Percentiles rank a stretch among this genome's conserved stretches.
Conservation (phyloP, 2,329 filamentous ascomycete species). For the Boeremia exigua region DNA sequence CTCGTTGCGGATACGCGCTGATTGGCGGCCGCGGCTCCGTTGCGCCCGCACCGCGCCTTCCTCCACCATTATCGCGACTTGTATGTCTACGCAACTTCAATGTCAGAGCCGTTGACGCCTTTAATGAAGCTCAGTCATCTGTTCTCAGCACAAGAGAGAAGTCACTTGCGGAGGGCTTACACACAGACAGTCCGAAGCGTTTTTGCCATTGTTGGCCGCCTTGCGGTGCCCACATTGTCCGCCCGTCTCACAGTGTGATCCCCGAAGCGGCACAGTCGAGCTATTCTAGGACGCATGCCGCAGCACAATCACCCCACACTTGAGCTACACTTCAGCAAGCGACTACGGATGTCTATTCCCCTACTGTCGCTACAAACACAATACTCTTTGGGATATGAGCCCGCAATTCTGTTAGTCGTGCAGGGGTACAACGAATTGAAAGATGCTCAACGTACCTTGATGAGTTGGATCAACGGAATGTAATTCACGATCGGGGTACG, state of each 20-base stretch:
- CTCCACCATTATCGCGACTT: not conserved
- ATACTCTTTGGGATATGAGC: not conserved
- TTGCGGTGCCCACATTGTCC: slow-evolving; percentile 4
- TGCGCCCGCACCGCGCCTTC: not conserved
- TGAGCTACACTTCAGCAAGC: not conserved
- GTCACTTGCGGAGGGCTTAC: not conserved
- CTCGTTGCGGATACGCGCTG: not conserved
- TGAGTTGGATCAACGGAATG: not conserved
- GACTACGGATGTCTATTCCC: not conserved
- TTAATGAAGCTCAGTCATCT: not conserved
- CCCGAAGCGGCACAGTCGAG: slow-evolving; percentile 4
- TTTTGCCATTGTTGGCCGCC: not conserved
- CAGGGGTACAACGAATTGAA: not conserved
- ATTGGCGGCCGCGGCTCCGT: not conserved
- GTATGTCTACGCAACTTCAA: not conserved
- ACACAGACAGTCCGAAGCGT: too few species aligned
- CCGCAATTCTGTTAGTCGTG: not conserved
- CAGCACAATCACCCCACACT: not conserved
- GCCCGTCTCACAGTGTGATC: slow-evolving; percentile 6
- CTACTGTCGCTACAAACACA: not conserved
- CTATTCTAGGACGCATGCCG: slow-evolving; percentile 4
- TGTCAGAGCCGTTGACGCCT: too few species aligned
- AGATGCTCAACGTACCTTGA: not conserved
- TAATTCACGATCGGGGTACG: not conserved
- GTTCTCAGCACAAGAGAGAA: not conserved